Base-by-base conservation (phyloP, 371 early-diverging fungal genomes). In the Edhazardia aedis region DNA sequence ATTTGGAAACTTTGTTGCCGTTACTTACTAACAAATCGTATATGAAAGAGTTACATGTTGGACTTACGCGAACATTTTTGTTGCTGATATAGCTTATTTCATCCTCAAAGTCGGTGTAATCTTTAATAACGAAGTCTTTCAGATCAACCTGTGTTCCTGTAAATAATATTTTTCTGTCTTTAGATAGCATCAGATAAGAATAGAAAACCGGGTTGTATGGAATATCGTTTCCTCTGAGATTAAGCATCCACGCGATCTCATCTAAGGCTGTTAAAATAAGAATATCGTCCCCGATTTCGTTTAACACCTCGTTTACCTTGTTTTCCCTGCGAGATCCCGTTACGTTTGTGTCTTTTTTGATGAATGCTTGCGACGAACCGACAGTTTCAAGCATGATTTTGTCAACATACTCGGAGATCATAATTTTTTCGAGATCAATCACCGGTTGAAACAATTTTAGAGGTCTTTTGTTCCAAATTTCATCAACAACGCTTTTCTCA, bases 171-270 rank as follows among this genome's bases (percentile, higher is more conserved):
- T 75, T 77, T 4, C 75, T 69, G 29, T 75, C 68, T 43, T 66
- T 59, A 11, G 87, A 81, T 25, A 95, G 70, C 18, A 83, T 55
- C 3, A 83, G 78, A 66, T 88, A 93, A 1, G 90, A 71, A 66
- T 85, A 89, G 70, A 96, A 94, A 6, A 93, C 86, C 0, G 94
- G 91, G 70, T 91, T 92, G 75, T 82, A 92, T 25, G 76, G 75
- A 46, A 96, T 84, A 68, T 96, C 98, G 4, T 78, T 80, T n/a
- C 94, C 95, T 57, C 98, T 80, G 58, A 92, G 72, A 66, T 94
- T 94, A 64, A 88, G 84, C 45, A 95, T 70, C 94, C 94, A 62
- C 12, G 64, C 63, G 23, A 71, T 65, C 22, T 60, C 60, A 51
- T 69, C 70, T 45, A 68, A 39, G 49, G 68, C 61, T 23, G 62